Evolutionary conservation across 345 rosid genomes (phyloP), one percentile per base, ranked within the genome.

Genomic region (Salix koriyanagi): DNA sequence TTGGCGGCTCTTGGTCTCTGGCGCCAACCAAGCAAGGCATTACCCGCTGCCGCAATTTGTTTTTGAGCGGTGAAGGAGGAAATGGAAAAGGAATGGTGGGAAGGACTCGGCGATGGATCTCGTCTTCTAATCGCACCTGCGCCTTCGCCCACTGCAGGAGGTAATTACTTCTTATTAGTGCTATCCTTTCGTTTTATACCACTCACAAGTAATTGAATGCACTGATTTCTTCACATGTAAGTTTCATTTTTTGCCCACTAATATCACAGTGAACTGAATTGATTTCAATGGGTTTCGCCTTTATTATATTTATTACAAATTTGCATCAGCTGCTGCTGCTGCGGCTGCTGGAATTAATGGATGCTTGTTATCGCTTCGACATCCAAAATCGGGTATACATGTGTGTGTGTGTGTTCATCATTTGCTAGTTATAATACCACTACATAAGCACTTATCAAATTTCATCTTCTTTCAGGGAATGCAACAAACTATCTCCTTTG

Each of bases 331-430:
- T 67, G 65, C 82, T 66, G 75, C 34, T 32, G 75, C 34, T 32
- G 25, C 25, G 25, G 4, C 76, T 41, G 79, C 85, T 10, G 72
- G 75, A 64, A 81, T 76, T 75, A 78, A 69, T 1, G 93, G 90
- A 50, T 79, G 73, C 64, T 76, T 92, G 30, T 69, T 94, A 15
- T 83, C 87, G 6, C 97, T 92, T 67, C 88, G 83, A 48, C 98
- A 92, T 86, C 98, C 98, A 70, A 94, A 90, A 84, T 87, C 96
- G 76, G 98, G 98, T 92, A 80, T 58, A 74, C n/a, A 6, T 42
- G 12, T 37, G 2, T 32, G 2, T 2, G 2, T 2, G 6, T 26
- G 5, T 28, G 2, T 67, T 67, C 21, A 28, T 13, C 67, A 21
- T 7, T 10, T 48, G 46, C 2, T 54, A n/a, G 39, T 67, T n/a